Evolutionary conservation across 1,284 basidiomycete species (phyloP).

Genomic region (Tylopilus sp.): DNA sequence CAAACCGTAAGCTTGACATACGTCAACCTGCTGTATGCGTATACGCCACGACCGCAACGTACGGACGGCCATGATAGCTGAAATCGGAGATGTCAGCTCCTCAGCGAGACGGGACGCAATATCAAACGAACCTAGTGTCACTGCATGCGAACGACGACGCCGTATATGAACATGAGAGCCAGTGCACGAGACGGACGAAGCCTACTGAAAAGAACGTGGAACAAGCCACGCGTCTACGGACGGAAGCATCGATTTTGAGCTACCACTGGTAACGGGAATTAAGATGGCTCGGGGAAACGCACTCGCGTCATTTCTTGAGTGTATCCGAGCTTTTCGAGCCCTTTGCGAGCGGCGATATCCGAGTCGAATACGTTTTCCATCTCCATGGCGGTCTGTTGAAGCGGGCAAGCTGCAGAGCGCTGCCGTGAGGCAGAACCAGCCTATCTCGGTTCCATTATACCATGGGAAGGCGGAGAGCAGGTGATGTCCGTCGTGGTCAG

Average conservation of each 20-base stretch:
- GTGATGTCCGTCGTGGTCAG: no score
- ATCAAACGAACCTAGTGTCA: conserved; percentile 42
- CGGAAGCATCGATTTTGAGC: background rate
- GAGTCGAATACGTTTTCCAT: conserved; percentile 9
- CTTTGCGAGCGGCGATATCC: conserved; percentile 30
- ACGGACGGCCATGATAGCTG: conserved; percentile 56
- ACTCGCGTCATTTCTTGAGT: conserved; percentile 49
- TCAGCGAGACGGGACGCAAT: background rate
- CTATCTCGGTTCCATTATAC: conserved; percentile 1
- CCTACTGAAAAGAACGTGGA: conserved; percentile 49
- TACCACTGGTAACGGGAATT: no score
- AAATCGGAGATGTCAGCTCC: background rate
- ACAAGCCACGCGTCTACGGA: conserved; percentile 45
- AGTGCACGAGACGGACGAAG: background rate
- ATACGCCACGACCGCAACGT: conserved; percentile 19
- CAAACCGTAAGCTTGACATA: conserved; percentile 45
- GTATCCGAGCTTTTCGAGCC: conserved; percentile 47
- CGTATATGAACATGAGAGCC: background rate
- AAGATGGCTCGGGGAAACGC: conserved; percentile 6
- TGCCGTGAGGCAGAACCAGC: background rate
- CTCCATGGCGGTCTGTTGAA: conserved; percentile 8
- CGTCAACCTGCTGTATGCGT: conserved; percentile 5
- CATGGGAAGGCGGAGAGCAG: conserved; percentile 8
- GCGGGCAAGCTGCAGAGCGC: background rate
- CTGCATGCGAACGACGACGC: conserved; percentile 25